phyloP scores from a whole-genome alignment of 176 grass and related monocot genomes.

The Melocanna baccifera region DNA sequence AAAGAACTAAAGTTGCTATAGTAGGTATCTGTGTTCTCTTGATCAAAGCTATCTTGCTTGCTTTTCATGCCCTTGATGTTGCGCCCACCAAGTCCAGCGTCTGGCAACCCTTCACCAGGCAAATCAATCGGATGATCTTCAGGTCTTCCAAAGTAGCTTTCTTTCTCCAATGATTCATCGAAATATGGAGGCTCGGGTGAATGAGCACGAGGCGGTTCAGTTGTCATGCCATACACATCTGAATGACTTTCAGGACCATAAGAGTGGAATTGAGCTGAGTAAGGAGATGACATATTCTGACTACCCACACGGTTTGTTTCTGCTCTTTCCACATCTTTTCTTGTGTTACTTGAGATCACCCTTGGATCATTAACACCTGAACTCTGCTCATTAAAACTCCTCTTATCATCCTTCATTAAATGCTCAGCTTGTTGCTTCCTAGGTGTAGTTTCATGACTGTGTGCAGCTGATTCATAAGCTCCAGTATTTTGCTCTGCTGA shows the following conservation, averaged over 20 bases:
- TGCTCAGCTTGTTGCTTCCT: constrained; percentile 34
- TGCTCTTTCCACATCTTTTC: constrained; percentile 19
- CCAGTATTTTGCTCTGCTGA: constrained; percentile 40
- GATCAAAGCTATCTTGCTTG: constrained; percentile 27
- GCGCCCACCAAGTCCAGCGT: constrained; percentile 6
- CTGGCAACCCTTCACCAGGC: constrained; percentile 34
- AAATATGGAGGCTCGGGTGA: constrained; percentile 24
- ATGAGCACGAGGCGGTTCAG: constrained; percentile 18
- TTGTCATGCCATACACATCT: constrained; percentile 30
- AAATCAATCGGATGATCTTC: constrained; percentile 35
- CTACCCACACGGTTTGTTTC: constrained; percentile 19
- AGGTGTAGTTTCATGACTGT: constrained; percentile 20
- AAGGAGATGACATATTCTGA: constrained; percentile 30
- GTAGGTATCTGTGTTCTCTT: constrained; percentile 28
- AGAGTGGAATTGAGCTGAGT: constrained; percentile 20
- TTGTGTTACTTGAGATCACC: constrained; percentile 17
- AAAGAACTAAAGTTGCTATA: constrained; percentile 20
- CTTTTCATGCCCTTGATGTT: constrained; percentile 13
- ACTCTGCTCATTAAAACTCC: constrained; percentile 31
- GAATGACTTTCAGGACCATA: constrained; percentile 20
- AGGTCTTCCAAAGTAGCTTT: constrained; percentile 19
- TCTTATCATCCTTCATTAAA: constrained; percentile 12
- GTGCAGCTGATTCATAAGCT: constrained; percentile 28
- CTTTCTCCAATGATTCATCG: constrained; percentile 42
- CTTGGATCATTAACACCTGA: constrained; percentile 33